phyloP scores from a whole-genome alignment of 164 flowering plant genomes.

The Sextonia rubra region DNA sequence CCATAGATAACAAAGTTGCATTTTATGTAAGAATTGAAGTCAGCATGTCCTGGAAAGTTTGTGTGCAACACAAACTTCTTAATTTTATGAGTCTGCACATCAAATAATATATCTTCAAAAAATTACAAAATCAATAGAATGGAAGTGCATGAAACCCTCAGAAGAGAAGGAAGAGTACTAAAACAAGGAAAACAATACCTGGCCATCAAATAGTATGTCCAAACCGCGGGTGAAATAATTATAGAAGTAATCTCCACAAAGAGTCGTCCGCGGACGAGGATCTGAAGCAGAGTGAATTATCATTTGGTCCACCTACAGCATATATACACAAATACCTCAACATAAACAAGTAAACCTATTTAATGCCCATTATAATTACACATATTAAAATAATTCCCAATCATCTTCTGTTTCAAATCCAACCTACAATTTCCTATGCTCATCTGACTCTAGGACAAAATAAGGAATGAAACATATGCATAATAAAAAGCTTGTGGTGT shows the following conservation, averaged over 20 bases:
- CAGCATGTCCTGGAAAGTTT: constrained; percentile 96
- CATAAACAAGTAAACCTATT: no score
- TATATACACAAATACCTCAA: neutral
- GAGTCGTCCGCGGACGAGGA: constrained; percentile 82
- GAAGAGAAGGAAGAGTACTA: neutral
- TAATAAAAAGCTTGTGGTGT: no score
- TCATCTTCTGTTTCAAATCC: no score
- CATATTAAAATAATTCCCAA: no score
- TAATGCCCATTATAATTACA: no score
- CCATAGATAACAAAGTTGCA: constrained; percentile 79
- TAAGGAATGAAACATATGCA: no score
- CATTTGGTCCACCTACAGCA: constrained; percentile 90
- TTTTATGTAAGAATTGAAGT: constrained; percentile 91
- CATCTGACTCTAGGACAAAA: no score
- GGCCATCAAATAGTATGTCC: constrained; percentile 96
- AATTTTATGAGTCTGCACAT: constrained; percentile 83
- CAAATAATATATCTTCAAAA: constrained; percentile 5
- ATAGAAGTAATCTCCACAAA: constrained; percentile 94
- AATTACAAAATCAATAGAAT: constrained; percentile 2
- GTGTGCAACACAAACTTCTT: constrained; percentile 96
- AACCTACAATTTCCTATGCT: no score
- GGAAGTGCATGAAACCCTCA: neutral
- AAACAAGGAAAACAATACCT: constrained; percentile 40
- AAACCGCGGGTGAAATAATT: constrained; percentile 90
- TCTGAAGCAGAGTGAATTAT: constrained; percentile 96